These are phyloP conservation scores for Wickerhamiella pararugosa DNA, from an alignment of 1,139 yeast genomes.

Conservation along the genomic window DNA sequence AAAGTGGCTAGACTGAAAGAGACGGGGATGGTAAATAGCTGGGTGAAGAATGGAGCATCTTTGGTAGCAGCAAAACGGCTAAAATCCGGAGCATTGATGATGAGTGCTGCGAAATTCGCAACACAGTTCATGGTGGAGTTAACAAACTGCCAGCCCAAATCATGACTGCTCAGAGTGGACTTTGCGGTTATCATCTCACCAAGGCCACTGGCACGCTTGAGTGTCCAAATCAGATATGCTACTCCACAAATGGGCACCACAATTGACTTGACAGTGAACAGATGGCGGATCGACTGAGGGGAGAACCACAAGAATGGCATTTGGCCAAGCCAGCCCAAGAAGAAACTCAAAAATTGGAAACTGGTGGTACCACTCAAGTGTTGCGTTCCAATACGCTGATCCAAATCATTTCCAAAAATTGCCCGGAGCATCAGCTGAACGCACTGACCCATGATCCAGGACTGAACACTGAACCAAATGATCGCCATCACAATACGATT, in stretches of 20 bases:
- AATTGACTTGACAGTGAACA: conserved; percentile 65
- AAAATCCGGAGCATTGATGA: conserved; percentile 82
- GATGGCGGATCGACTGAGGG: conserved; percentile 67
- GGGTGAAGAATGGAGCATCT: conserved; percentile 36
- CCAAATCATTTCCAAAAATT: conserved; percentile 27
- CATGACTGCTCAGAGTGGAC: conserved; percentile 37
- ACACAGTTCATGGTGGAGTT: conserved; percentile 64
- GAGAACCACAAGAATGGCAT: conserved; percentile 69
- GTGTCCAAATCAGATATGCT: conserved; percentile 66
- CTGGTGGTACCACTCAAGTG: conserved; percentile 38
- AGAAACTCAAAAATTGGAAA: conserved; percentile 55
- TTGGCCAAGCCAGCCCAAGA: conserved; percentile 62
- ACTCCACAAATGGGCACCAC: conserved; percentile 70
- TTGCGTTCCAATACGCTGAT: conserved; percentile 12
- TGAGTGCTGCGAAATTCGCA: conserved; percentile 76
- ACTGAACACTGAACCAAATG: conserved; percentile 63
- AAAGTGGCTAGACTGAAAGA: conserved; percentile 69
- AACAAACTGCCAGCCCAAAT: conserved; percentile 69
- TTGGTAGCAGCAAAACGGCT: conserved; percentile 59
- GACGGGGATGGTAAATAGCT: conserved; percentile 52
- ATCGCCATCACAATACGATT: conserved; percentile 23
- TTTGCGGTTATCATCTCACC: conserved; percentile 50
- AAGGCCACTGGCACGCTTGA: conserved; percentile 57
- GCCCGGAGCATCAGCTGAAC: conserved; percentile 40
- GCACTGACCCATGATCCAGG: conserved; percentile 70